Conservation (phyloP, 2,329 filamentous ascomycete species). For the Fusarium newnesense region DNA sequence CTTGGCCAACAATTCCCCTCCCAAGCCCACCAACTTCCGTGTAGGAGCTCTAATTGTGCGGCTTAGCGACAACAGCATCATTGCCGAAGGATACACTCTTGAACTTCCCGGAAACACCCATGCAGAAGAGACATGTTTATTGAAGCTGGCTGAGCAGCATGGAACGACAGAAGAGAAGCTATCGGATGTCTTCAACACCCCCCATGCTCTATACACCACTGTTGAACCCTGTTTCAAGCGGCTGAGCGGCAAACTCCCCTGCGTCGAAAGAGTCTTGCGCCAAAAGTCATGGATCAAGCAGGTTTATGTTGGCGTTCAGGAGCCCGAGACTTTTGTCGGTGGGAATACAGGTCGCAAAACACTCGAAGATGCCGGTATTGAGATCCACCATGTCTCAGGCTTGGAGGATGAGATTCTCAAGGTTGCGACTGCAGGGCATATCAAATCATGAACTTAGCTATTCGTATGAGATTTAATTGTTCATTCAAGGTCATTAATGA, state of each 20-base stretch:
- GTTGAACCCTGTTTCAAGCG: slow-evolving; percentile 86
- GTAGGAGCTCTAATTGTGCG: slow-evolving; percentile 90
- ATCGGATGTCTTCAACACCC: slow-evolving; percentile 48
- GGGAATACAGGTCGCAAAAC: slow-evolving; percentile 79
- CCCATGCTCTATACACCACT: slow-evolving; percentile 80
- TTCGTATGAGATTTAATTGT: neutral
- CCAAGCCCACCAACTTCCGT: slow-evolving; percentile 90
- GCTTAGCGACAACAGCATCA: slow-evolving; percentile 64
- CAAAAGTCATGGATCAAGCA: slow-evolving; percentile 72
- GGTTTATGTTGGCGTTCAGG: slow-evolving; percentile 88
- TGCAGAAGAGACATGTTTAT: slow-evolving; percentile 91
- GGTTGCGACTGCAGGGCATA: slow-evolving; percentile 86
- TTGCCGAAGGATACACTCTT: slow-evolving; percentile 88
- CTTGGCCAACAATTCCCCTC: slow-evolving; percentile 82
- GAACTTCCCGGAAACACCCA: slow-evolving; percentile 95
- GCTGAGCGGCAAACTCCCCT: slow-evolving; percentile 78
- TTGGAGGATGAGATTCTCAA: slow-evolving; percentile 83
- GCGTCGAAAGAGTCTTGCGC: slow-evolving; percentile 80
- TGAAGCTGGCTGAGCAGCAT: slow-evolving; percentile 71
- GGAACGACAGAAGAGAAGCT: slow-evolving; percentile 65
- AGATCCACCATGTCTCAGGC: slow-evolving; percentile 77
- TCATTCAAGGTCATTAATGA: too few relatives aligned
- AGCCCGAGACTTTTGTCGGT: slow-evolving; percentile 90
- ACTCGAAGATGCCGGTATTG: slow-evolving; percentile 77
- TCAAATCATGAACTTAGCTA: slow-evolving; percentile 17